Conservation (phyloP, 805 yeast species). For the Blastobotrys mokoenaii region DNA sequence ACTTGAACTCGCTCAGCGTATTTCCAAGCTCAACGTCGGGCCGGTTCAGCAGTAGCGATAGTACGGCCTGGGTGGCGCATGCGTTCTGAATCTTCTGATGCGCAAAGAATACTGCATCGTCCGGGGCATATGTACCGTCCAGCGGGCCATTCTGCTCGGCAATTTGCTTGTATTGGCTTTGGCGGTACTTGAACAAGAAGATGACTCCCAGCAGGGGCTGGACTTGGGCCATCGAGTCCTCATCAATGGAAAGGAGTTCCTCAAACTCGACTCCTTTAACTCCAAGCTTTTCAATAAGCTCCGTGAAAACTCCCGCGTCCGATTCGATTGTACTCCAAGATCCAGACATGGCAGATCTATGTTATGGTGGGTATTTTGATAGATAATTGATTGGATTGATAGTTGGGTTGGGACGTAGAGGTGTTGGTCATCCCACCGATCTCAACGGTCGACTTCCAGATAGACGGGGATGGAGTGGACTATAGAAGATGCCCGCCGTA, state of each 20-base stretch:
- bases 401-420: neutral
- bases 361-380: too few relatives aligned
- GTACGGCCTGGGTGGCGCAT: conserved; percentile 67
- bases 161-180: conserved; percentile 20
- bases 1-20: conserved; percentile 39
- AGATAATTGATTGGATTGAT: neutral
- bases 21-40: conserved; percentile 39
- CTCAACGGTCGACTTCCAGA: neutral
- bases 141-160: conserved; percentile 25
- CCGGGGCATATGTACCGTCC: conserved; percentile 35
- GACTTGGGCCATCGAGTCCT: conserved; percentile 22
- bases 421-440: neutral
- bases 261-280: conserved; percentile 48
- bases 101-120: conserved; percentile 44
- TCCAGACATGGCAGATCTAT: conserved; percentile 12
- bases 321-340: conserved; percentile 60
- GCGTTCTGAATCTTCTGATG: conserved; percentile 59
- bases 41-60: conserved; percentile 45
- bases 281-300: conserved; percentile 47
- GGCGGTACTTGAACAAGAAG: conserved; percentile 53
- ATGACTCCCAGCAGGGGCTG: conserved; percentile 49
- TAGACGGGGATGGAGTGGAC: too few relatives aligned
- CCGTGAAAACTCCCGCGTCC: conserved; percentile 60
- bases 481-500: too few relatives aligned
- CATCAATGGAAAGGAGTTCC: conserved; percentile 48